Percentiles rank a stretch among this genome's conserved stretches.
These are phyloP conservation scores for Leucocoprinus birnbaumii DNA, from an alignment of 768 basidiomycete species.

Conservation along the genomic window DNA sequence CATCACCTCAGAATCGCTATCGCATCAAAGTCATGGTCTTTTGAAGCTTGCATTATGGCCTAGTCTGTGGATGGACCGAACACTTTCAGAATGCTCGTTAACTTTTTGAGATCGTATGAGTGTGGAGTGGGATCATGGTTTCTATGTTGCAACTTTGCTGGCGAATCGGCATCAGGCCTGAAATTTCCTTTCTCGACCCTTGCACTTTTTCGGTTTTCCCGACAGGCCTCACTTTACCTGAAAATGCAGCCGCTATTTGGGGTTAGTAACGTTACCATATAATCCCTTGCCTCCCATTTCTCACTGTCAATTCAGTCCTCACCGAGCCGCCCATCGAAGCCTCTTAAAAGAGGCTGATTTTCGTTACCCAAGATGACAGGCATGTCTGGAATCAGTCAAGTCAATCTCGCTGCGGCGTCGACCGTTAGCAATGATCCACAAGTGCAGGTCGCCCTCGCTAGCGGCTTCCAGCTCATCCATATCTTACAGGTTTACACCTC, in stretches of 20 bases:
- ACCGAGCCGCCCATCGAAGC: neutral
- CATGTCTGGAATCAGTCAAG: slow-evolving; percentile 14
- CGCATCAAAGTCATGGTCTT: too few species aligned
- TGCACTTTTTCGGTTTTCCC: neutral
- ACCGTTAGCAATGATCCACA: neutral
- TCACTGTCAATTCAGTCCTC: neutral
- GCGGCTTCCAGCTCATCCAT: slow-evolving; percentile 13
- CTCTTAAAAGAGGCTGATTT: neutral
- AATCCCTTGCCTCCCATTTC: neutral
- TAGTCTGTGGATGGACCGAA: too few species aligned
- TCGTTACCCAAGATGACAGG: neutral
- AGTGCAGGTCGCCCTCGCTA: neutral
- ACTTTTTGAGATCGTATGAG: neutral
- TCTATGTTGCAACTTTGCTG: neutral
- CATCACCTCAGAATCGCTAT: too few species aligned
- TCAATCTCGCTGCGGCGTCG: slow-evolving; percentile 12
- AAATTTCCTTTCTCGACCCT: neutral
- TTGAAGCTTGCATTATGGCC: too few species aligned
- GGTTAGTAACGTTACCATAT: neutral
- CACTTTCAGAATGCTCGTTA: too few species aligned
- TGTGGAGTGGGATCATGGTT: neutral
- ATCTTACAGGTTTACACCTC: slow-evolving; percentile 16
- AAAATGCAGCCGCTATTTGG: too few species aligned
- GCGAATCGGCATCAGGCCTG: neutral
- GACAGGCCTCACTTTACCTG: too few species aligned